These are phyloP conservation scores for Rhizopus arrhizus DNA, from an alignment of 371 early-diverging fungal species.

Conservation along the genomic window DNA sequence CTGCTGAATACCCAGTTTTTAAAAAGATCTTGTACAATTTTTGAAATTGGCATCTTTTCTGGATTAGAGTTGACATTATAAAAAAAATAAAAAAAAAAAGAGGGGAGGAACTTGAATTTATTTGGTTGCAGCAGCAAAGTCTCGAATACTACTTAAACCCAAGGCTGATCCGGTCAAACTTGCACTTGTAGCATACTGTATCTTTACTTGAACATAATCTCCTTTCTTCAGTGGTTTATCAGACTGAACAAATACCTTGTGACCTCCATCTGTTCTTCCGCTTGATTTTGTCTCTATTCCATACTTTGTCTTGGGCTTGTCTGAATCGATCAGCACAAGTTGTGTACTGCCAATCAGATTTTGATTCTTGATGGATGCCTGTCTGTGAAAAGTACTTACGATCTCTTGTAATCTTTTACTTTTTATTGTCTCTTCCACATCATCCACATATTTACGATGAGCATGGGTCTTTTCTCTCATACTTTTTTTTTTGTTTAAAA, in stretches of 20 bases:
- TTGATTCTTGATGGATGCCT: slow-evolving; percentile 59
- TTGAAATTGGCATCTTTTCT: not conserved
- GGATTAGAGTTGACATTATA: not conserved
- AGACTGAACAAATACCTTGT: slow-evolving; percentile 52
- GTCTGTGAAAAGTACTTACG: slow-evolving; percentile 64
- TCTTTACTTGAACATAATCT: slow-evolving; percentile 40
- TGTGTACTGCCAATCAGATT: slow-evolving; percentile 55
- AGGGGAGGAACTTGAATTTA: not conserved
- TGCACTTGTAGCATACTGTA: slow-evolving; percentile 39
- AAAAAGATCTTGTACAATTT: slow-evolving; percentile 10
- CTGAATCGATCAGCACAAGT: slow-evolving; percentile 70
- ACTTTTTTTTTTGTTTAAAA: slow-evolving; percentile 28
- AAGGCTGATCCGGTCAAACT: slow-evolving; percentile 34
- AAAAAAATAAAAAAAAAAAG: not conserved
- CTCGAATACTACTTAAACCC: slow-evolving; percentile 21
- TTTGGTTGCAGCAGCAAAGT: slow-evolving; percentile 10
- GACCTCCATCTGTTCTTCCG: slow-evolving; percentile 66
- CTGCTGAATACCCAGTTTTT: slow-evolving; percentile 21
- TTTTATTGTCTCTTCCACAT: slow-evolving; percentile 69
- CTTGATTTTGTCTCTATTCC: slow-evolving; percentile 37
- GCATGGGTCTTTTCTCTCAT: slow-evolving; percentile 81
- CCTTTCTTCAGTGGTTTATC: slow-evolving; percentile 27
- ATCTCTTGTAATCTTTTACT: slow-evolving; percentile 65
- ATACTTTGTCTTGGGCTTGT: slow-evolving; percentile 46
- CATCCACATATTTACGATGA: slow-evolving; percentile 67